These are phyloP conservation scores for Pythium apleroticum DNA, from an alignment of 352 stramenopile species.

Conservation along the genomic window DNA sequence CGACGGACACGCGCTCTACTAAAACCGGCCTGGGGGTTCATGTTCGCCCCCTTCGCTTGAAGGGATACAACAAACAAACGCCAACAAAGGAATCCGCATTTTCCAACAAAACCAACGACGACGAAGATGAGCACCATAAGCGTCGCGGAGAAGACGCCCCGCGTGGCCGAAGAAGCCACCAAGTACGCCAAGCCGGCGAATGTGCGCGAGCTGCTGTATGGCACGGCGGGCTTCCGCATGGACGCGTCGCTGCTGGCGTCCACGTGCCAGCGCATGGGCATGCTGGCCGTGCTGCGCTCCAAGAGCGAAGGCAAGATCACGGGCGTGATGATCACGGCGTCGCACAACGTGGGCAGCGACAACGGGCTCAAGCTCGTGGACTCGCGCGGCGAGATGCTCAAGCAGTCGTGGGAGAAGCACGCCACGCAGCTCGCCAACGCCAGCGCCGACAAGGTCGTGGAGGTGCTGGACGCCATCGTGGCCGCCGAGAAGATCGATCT, in stretches of 20 bases:
- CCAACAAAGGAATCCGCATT: too few relatives aligned
- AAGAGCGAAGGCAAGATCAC: conserved; percentile 82
- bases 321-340: conserved; percentile 94
- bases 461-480: conserved; percentile 76
- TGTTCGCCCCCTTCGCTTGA: background rate
- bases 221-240: conserved; percentile 95
- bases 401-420: conserved; percentile 89
- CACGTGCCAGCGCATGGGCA: conserved; percentile 93
- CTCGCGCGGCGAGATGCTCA: conserved; percentile 92
- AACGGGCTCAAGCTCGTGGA: conserved; percentile 96
- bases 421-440: conserved; percentile 84
- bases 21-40: background rate
- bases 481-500: conserved; percentile 77
- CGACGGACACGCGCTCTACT: background rate
- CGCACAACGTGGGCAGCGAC: conserved; percentile 91
- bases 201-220: conserved; percentile 77
- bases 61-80: too few relatives aligned
- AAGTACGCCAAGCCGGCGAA: conserved; percentile 66
- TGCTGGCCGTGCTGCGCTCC: conserved; percentile 78
- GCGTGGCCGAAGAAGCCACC: conserved; percentile 71
- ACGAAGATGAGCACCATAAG: conserved; percentile 43
- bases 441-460: conserved; percentile 74
- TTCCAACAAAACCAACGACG: background rate
- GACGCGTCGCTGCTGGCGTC: conserved; percentile 86
- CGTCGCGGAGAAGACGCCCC: conserved; percentile 76